These are phyloP conservation scores for Hansenula lynferdii DNA, from an alignment of 1,139 yeast species.

Conservation along the genomic window DNA sequence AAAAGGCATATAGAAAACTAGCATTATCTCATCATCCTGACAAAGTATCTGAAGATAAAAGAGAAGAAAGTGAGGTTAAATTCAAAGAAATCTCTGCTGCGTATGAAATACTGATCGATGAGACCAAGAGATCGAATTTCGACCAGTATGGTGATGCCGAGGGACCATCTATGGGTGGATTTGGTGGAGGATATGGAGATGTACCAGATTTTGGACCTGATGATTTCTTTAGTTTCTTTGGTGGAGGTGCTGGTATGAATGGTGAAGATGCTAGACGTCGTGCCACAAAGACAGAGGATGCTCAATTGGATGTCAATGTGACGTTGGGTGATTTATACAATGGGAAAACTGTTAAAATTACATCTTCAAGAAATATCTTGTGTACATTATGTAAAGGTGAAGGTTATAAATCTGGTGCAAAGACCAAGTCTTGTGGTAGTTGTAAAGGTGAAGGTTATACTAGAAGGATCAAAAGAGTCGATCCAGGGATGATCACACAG, in stretches of 20 bases:
- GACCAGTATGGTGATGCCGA: conserved; percentile 53
- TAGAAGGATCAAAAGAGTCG: conserved; percentile 58
- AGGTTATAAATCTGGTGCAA: conserved; percentile 68
- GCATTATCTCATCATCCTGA: conserved; percentile 81
- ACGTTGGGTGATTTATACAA: conserved; percentile 72
- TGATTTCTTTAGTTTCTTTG: conserved; percentile 72
- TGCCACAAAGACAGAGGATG: conserved; percentile 53
- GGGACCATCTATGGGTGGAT: conserved; percentile 30
- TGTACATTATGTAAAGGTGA: conserved; percentile 72
- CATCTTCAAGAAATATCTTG: conserved; percentile 66
- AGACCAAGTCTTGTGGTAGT: conserved; percentile 48
- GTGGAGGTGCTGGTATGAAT: conserved; percentile 28
- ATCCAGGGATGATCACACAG: conserved; percentile 72
- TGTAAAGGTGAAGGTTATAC: conserved; percentile 75
- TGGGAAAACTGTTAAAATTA: conserved; percentile 76
- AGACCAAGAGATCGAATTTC: conserved; percentile 46
- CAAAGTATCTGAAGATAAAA: conserved; percentile 57
- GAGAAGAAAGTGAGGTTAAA: conserved; percentile 62
- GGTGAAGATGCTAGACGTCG: conserved; percentile 10
- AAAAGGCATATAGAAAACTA: conserved; percentile 69
- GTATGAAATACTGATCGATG: conserved; percentile 71
- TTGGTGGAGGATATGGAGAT: conserved; percentile 15
- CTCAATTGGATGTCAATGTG: conserved; percentile 56
- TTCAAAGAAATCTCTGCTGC: conserved; percentile 79
- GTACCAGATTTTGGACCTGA: conserved; percentile 46